Evolutionary conservation across 768 basidiomycete species (phyloP), one percentile per base, ranked within the genome.

Genomic region (Lactarius hengduanensis): DNA sequence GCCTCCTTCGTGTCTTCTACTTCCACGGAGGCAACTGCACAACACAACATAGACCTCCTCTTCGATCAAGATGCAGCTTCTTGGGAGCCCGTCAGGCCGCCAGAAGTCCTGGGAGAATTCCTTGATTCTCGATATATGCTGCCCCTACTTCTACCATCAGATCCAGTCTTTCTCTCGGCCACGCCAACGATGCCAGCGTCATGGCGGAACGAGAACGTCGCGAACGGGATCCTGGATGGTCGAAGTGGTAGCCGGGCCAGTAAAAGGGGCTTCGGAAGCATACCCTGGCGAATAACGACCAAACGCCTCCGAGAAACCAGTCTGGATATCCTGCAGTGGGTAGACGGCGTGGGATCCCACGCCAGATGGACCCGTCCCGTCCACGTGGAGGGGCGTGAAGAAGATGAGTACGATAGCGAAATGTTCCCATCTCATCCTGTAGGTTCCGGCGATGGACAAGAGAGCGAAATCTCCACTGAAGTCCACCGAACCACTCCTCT

Each of bases 81-180:
- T 5, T 98, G 95, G 89, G 86, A 88, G 63, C 92, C 95, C 16
- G 80, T 85, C 0, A 84, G 83, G 61, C 84, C 92, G 22, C 89
- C 93, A 0, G 90, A 91, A 72, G 88, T 88, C 30, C 83, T 95
- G 1, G 95, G 95, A 36, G 97, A 99, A 75, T 78, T 98, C 30
- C 80, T 98, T 69, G 95, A 99, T 75, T 94, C 92, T 30, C 84
- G 95, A 69, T 86, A 90, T 75, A 98, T 98, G 94, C 83, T 98
- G 28, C 94, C 93, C 1, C 80, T 96, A 57, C 80, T 86, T 26
- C 86, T 97, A 58, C 96, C 96, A 8, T 86, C 88, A 22, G 88
- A 94, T 74, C 88, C 90, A 38, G 86, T 86, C 45, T 81, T 92
- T 75, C 80, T 96, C 9, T 87, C 90, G 22, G 91, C 90, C 7